Percentiles rank a stretch among this genome's conserved stretches.
These are phyloP conservation scores for Glutinoglossum americanum DNA, from an alignment of 495 filamentous ascomycete species.

Conservation along the genomic window DNA sequence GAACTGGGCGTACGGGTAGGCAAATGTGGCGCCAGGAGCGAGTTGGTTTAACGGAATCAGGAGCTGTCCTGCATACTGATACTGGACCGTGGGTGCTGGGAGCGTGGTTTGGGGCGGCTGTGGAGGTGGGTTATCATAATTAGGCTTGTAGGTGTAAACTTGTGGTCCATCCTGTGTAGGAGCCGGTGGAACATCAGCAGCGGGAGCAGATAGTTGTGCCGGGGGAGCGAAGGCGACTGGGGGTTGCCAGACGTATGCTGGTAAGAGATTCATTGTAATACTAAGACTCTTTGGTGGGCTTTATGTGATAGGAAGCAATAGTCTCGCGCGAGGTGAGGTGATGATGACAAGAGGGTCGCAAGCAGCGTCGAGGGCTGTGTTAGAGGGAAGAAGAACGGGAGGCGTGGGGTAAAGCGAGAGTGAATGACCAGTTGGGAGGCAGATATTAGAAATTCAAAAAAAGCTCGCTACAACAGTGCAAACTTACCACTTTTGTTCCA, in stretches of 20 bases:
- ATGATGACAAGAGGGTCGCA: neutral
- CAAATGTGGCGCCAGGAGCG: neutral
- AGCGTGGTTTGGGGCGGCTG: neutral
- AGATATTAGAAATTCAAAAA: too few species aligned
- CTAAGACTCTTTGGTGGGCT: neutral
- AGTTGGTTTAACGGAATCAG: neutral
- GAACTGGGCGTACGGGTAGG: neutral
- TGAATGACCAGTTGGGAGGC: too few species aligned
- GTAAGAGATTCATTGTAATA: too few species aligned
- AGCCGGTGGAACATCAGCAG: neutral
- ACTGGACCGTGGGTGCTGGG: neutral
- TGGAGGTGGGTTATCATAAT: neutral
- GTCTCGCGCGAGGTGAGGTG: neutral
- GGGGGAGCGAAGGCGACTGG: too few species aligned
- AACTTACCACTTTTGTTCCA: conserved; percentile 6
- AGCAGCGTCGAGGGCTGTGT: neutral
- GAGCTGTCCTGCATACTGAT: neutral
- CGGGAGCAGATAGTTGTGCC: neutral
- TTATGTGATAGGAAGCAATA: neutral
- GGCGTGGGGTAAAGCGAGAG: neutral
- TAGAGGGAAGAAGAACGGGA: too few species aligned
- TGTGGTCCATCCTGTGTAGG: neutral
- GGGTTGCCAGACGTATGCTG: too few species aligned
- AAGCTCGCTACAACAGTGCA: too few species aligned
- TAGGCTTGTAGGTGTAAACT: neutral